These are phyloP conservation scores for Talaromyces albobiverticillius DNA, from an alignment of 2,329 filamentous ascomycete genomes.

Conservation along the genomic window DNA sequence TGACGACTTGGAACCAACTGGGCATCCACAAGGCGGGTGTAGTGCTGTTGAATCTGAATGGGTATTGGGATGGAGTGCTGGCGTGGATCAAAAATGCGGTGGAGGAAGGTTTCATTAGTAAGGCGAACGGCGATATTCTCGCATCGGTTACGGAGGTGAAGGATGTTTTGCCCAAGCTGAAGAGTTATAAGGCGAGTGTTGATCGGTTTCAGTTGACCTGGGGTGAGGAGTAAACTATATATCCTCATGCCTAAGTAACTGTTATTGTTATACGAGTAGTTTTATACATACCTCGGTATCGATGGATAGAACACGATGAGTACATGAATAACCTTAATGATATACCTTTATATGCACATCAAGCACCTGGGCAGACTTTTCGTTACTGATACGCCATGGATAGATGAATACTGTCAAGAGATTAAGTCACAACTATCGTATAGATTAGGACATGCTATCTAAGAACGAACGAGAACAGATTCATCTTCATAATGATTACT, in stretches of 20 bases:
- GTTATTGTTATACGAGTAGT: background rate
- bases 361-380: too few species aligned
- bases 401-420: too few species aligned
- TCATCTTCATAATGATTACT: constrained; percentile 18
- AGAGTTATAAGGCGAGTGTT: constrained; percentile 70
- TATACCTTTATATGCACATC: background rate
- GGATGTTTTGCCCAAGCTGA: constrained; percentile 68
- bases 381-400: background rate
- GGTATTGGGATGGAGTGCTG: constrained; percentile 87
- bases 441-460: background rate
- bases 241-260: background rate
- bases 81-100: constrained; percentile 77
- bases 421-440: background rate
- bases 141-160: constrained; percentile 70
- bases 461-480: background rate
- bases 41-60: constrained; percentile 79
- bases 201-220: constrained; percentile 79
- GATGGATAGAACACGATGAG: constrained; percentile 7
- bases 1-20: constrained; percentile 92
- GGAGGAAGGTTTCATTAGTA: constrained; percentile 70
- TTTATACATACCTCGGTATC: background rate
- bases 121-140: constrained; percentile 70
- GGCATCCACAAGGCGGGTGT: constrained; percentile 83
- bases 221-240: constrained; percentile 58
- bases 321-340: constrained; percentile 4